phyloP scores from a whole-genome alignment of 2,329 filamentous ascomycete genomes.

The Paecilomyces niveus region DNA sequence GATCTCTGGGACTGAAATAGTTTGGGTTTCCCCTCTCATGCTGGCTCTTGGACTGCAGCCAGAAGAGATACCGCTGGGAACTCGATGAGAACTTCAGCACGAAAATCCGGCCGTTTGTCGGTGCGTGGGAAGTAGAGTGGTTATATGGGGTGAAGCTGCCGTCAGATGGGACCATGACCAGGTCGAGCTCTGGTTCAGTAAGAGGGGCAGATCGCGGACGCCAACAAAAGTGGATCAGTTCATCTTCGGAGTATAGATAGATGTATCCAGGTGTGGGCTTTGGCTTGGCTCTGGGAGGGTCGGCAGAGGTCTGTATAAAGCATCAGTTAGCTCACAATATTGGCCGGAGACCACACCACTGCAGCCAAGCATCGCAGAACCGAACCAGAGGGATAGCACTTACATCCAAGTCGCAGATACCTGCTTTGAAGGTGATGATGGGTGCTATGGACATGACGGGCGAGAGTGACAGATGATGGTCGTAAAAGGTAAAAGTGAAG shows the following conservation, averaged over 20 bases:
- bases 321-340: slow-evolving; percentile 6
- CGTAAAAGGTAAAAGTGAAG: not conserved
- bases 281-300: slow-evolving; percentile 66
- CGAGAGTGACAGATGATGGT: not conserved
- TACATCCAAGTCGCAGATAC: slow-evolving; percentile 79
- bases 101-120: slow-evolving; percentile 80
- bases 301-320: slow-evolving; percentile 41
- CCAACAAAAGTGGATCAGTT: slow-evolving; percentile 97
- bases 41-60: slow-evolving; percentile 89
- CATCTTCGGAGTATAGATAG: slow-evolving; percentile 90
- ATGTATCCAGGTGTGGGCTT: slow-evolving; percentile 72
- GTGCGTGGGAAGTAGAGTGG: slow-evolving; percentile 54
- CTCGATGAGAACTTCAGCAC: slow-evolving; percentile 90
- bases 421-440: slow-evolving; percentile 94
- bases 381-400: slow-evolving; percentile 28
- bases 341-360: not conserved
- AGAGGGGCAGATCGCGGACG: slow-evolving; percentile 66
- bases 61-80: slow-evolving; percentile 87
- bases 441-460: slow-evolving; percentile 72
- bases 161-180: slow-evolving; percentile 89
- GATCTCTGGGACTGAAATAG: slow-evolving; percentile 78
- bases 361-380: slow-evolving; percentile 3
- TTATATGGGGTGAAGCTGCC: slow-evolving; percentile 81
- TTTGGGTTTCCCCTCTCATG: slow-evolving; percentile 60
- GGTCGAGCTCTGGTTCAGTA: slow-evolving; percentile 71